Base-by-base conservation (phyloP, 169 alveolate genomes). In the Toxoplasma gondii region DNA sequence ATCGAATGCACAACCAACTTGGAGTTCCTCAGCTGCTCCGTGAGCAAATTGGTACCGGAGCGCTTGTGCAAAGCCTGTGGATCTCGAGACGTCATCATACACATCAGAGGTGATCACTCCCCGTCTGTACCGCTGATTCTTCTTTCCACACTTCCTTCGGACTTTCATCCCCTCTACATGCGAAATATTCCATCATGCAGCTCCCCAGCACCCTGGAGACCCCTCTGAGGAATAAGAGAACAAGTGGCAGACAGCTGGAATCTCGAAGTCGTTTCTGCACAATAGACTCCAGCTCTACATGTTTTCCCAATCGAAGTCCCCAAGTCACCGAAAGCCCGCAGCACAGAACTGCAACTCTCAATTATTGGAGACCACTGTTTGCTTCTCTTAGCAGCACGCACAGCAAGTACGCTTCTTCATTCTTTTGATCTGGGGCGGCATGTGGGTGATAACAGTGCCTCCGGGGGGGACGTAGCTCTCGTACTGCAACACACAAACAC, bases 391-490 rank as follows among this genome's bases (percentile, higher is more conserved):
- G 90, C 90, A 82, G 84, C 74, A 49, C 22, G 58, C 58, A 22
- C 88, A 82, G 90, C 90, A 82, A 17, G 64, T 41, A 16, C 90
- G 90, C 90, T 82, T 82, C 90, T 82, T 82, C 90, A 82, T 82
- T 16, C 90, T 22, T 67, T 82, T 82, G 53, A 82, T 82, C 29
- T 82, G 90, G 39, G 90, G 90, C n/a, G 90, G 69, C 90, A 82
- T 38, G 67, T 82, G 90, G 41, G 43, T 82, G 41, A 82, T 82
- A 64, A 44, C 38, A 10, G 90, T 41, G 53, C 90, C 90, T 82
- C 90, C 90, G 22, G 90, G 90, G 67, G 90, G 90, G 31, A 82
- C 90, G 90, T 82, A 82, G 90, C 90, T 82, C 90, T 82, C 69
- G 67, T 82, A 82, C 90, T 82, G 90, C 90, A 82, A 41, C 54